phyloP scores from a whole-genome alignment of 2,329 filamentous ascomycete species.

The Ophiocordyceps sinensis region DNA sequence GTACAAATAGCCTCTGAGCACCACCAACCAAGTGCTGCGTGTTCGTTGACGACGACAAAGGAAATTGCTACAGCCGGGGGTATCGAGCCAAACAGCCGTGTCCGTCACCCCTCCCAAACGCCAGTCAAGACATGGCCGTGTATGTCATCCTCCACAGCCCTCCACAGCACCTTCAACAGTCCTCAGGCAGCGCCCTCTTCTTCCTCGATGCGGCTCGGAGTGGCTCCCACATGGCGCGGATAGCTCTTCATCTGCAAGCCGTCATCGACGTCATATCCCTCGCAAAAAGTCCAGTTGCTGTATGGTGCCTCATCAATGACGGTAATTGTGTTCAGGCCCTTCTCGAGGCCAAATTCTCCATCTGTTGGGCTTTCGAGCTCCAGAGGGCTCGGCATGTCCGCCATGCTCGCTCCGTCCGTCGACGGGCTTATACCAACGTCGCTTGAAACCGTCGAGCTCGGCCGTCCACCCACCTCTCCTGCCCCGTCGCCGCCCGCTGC shows the following conservation, averaged over 20 bases:
- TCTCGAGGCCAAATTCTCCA: constrained; percentile 10
- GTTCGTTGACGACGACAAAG: too few species aligned
- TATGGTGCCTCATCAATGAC: constrained; percentile 11
- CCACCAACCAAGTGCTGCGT: too few species aligned
- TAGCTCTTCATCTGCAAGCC: constrained; percentile 21
- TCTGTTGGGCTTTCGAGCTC: constrained; percentile 20
- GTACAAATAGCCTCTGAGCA: too few species aligned
- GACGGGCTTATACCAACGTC: constrained; percentile 21
- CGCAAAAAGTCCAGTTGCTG: constrained; percentile 15
- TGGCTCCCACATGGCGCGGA: constrained; percentile 17
- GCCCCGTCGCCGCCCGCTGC: neutral
- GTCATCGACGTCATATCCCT: constrained; percentile 16
- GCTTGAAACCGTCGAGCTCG: constrained; percentile 13
- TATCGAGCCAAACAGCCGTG: constrained; percentile 1
- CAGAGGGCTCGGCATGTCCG: constrained; percentile 20
- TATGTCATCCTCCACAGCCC: neutral
- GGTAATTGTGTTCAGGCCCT: constrained; percentile 6
- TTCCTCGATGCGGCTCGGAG: constrained; percentile 22
- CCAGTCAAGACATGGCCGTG: too few species aligned
- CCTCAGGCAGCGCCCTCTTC: constrained; percentile 12
- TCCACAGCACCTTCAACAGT: too few species aligned
- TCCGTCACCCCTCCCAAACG: too few species aligned
- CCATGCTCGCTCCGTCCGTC: constrained; percentile 19
- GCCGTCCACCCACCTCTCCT: neutral
- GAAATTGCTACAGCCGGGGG: neutral